phyloP scores from a whole-genome alignment of 1,284 basidiomycete species.

The Trichosporon coremiiforme region DNA sequence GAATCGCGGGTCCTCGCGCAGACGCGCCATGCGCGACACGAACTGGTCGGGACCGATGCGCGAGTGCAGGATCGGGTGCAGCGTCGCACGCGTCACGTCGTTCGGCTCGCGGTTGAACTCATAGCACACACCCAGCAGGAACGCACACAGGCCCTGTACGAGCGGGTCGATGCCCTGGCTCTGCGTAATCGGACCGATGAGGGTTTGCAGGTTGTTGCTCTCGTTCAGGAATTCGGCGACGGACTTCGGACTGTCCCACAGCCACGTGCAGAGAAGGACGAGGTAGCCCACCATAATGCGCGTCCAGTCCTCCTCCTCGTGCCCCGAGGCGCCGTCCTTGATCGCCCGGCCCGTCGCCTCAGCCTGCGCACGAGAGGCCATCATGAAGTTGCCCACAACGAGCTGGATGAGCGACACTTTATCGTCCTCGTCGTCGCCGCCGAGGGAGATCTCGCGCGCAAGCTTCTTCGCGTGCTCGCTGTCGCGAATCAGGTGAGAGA shows the following conservation, averaged over 20 bases:
- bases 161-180: conserved; percentile 80
- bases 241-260: conserved; percentile 91
- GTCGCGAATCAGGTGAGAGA: conserved; percentile 60
- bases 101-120: conserved; percentile 88
- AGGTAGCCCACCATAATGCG: conserved; percentile 84
- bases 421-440: conserved; percentile 58
- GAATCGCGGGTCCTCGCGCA: conserved; percentile 90
- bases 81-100: conserved; percentile 75
- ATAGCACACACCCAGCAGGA: conserved; percentile 92
- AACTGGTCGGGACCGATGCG: conserved; percentile 82
- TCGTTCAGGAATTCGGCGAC: conserved; percentile 86
- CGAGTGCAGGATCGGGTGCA: conserved; percentile 81
- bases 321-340: conserved; percentile 37
- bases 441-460: conserved; percentile 59
- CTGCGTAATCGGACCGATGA: conserved; percentile 93
- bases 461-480: conserved; percentile 62
- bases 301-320: conserved; percentile 72
- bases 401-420: conserved; percentile 61
- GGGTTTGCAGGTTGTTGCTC: conserved; percentile 86
- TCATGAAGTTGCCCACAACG: conserved; percentile 64
- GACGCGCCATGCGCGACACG: conserved; percentile 77
- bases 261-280: conserved; percentile 80
- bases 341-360: conserved; percentile 55
- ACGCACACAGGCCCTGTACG: conserved; percentile 86
- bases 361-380: conserved; percentile 63